phyloP scores from a whole-genome alignment of 2,329 filamentous ascomycete genomes.

The Gnomoniopsis smithogilvyi region DNA sequence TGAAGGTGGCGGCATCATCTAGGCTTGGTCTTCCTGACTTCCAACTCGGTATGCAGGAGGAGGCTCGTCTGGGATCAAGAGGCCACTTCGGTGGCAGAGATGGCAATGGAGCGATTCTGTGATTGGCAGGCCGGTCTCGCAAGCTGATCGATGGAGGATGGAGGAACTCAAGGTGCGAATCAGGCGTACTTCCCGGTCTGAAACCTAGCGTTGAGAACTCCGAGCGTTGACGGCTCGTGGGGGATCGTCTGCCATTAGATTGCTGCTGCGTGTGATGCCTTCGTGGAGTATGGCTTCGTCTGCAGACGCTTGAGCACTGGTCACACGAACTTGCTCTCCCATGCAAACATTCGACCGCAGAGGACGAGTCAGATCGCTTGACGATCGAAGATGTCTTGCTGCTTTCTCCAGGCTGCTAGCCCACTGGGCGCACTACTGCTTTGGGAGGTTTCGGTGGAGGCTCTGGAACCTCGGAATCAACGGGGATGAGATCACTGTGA shows the following conservation, averaged over 20 bases:
- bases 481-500: conserved; percentile 37
- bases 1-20: not conserved
- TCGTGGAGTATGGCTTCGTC: not conserved
- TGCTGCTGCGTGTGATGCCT: not conserved
- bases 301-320: not conserved
- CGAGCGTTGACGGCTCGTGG: not conserved
- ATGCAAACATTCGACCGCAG: not conserved
- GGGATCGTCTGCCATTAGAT: not conserved
- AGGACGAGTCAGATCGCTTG: conserved; percentile 13
- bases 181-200: not conserved
- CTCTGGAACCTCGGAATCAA: conserved; percentile 30
- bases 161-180: not conserved
- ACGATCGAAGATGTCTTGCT: not conserved
- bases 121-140: not conserved
- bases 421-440: conserved; percentile 24
- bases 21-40: not conserved
- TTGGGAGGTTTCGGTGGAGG: conserved; percentile 25
- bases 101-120: not conserved
- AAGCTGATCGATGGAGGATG: not conserved
- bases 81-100: not conserved
- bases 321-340: not conserved
- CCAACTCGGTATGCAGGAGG: not conserved
- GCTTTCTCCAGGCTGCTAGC: conserved; percentile 8
- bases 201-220: not conserved
- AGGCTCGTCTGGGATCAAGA: not conserved